These are phyloP conservation scores for Rhizopogon vulgaris DNA, from an alignment of 768 basidiomycete species.

Conservation along the genomic window DNA sequence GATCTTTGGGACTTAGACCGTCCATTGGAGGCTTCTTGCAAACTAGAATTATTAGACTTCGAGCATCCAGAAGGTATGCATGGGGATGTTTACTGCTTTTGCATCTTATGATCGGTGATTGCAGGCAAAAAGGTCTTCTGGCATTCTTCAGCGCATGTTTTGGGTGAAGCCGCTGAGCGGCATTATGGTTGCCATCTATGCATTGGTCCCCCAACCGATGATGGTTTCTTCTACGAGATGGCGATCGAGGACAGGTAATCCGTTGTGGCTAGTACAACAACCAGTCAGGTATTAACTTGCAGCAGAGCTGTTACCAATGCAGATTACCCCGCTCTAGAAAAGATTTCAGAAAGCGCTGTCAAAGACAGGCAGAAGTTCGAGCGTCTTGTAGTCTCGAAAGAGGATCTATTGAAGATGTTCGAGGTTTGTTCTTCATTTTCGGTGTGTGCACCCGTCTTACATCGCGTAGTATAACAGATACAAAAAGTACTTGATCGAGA, in stretches of 20 bases:
- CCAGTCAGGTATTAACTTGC: not conserved
- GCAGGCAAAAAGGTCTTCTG: conserved; percentile 95
- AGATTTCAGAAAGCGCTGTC: conserved; percentile 77
- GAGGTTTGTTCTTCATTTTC: conserved; percentile 44
- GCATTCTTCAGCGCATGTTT: conserved; percentile 98
- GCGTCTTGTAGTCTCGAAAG: conserved; percentile 87
- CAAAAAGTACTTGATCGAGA: conserved; percentile 92
- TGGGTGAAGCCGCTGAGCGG: conserved; percentile 93
- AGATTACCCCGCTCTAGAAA: conserved; percentile 89
- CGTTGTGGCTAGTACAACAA: not conserved
- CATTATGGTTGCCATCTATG: conserved; percentile 97
- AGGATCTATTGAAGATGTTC: conserved; percentile 96
- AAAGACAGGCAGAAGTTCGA: conserved; percentile 99
- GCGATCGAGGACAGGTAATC: conserved; percentile 69
- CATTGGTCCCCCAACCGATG: conserved; percentile 93
- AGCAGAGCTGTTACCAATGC: conserved; percentile 65
- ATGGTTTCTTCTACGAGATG: conserved; percentile 99
- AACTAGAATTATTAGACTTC: conserved; percentile 85
- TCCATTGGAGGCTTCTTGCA: conserved; percentile 81
- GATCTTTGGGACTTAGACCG: conserved; percentile 92
- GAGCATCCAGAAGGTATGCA: conserved; percentile 76
- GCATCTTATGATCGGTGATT: not conserved
- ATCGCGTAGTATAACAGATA: conserved; percentile 89
- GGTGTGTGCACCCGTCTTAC: conserved; percentile 1
- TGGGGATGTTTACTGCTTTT: not conserved